Evolutionary conservation across 257 asterid genomes (phyloP).

Genomic region (Solanum paucissectum): DNA sequence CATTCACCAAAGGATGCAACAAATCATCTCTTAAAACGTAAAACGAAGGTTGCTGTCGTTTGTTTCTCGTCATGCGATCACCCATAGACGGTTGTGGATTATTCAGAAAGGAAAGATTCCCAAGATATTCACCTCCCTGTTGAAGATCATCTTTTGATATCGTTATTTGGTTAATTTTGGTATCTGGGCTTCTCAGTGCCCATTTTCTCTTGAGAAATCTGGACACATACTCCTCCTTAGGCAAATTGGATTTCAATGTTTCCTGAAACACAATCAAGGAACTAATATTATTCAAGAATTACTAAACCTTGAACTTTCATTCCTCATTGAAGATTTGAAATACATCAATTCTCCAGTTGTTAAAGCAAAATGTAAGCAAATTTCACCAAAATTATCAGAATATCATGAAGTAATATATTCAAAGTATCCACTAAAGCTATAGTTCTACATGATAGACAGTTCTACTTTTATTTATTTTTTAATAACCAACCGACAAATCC

Average conservation of each 20-base stretch:
- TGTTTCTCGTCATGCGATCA: conserved; percentile 15
- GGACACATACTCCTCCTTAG: conserved; percentile 25
- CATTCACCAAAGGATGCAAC: conserved; percentile 85
- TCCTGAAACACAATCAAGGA: conserved; percentile 17
- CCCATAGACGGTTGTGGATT: conserved; percentile 35
- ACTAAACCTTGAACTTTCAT: neutral
- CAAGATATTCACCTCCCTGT: conserved; percentile 8
- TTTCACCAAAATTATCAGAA: neutral
- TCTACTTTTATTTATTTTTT: neutral
- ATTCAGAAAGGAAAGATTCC: conserved; percentile 27
- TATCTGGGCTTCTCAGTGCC: conserved; percentile 57
- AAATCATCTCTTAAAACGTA: conserved; percentile 85
- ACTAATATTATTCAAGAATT: neutral
- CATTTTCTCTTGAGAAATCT: conserved; percentile 60
- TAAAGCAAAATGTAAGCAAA: neutral
- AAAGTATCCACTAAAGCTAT: neutral
- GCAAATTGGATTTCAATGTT: conserved; percentile 14
- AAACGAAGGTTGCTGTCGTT: conserved; percentile 32
- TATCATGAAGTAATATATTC: neutral
- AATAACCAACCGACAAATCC: neutral
- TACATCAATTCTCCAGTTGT: neutral
- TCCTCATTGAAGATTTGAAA: neutral
- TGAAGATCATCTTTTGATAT: conserved; percentile 11
- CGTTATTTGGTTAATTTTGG: conserved; percentile 54
- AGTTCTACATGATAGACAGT: neutral